Base-by-base conservation (phyloP, 2,329 filamentous ascomycete genomes). In the Penicillium vulpinum region DNA sequence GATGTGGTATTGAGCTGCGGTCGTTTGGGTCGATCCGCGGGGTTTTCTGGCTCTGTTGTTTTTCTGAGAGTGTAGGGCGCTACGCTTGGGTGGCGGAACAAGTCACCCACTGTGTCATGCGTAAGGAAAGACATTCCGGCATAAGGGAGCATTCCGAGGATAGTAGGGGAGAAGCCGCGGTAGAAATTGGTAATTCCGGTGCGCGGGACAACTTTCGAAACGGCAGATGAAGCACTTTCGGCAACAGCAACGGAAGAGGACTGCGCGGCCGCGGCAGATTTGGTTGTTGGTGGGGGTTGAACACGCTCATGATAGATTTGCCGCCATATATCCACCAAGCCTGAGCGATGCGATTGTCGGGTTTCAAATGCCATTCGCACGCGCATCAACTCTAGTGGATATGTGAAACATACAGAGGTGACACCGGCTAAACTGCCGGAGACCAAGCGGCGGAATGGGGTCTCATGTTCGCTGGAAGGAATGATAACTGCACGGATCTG, bases 331-430 rank as follows among this genome's bases (percentile, higher is more conserved):
- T 85, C 83, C n/a, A 80, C 71, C 15, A 97, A 78, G 0, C 87
- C 89, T 7, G 88, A 88, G 35, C 86, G 84, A 28, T 85, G 82
- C 43, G 90, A 83, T 31, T 82, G 82, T 67, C 90, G 92, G 4
- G 94, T 99, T 78, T 99, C 94, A 68, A 96, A 99, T 0, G 94
- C 94, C 31, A 99, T 77, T 15, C 94, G 90, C 54, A 99, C 94
- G 36, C 94, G 84, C 51, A 97, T 89, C 15, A 99, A 86, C 76
- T 99, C 94, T 7, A 99, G 79, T 0, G 94, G 94, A 67, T 99
- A 99, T 29, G 94, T 97, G 77, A 93, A 91, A 75, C 97, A 96
- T 50, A 99, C 94, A 6, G 90, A 94, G 1, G 92, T 91, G 60
- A 95, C 88, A 56, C 94, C 93, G 11, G 78, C 78, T 60, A 79